Evolutionary conservation across 208 protist species (phyloP).

Genomic region (Trypanosoma lewisi): DNA sequence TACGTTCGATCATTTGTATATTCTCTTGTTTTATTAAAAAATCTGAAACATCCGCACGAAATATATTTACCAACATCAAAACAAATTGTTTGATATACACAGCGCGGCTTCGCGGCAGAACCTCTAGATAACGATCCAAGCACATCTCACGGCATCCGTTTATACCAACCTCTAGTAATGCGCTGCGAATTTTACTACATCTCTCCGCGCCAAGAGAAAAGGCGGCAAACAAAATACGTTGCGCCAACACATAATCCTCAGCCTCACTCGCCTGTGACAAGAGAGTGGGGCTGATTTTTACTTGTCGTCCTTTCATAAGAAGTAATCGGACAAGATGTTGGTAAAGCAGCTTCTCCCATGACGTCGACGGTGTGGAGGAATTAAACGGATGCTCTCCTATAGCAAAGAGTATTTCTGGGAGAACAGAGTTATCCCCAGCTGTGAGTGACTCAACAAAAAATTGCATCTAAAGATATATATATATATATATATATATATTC

Average conservation of each 20-base stretch:
- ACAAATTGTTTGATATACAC: conserved; percentile 48
- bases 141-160: conserved; percentile 37
- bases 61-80: conserved; percentile 25
- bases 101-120: conserved; percentile 7
- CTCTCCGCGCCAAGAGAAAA: conserved; percentile 18
- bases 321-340: conserved; percentile 34
- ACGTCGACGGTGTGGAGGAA: not conserved
- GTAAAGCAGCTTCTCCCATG: conserved; percentile 12
- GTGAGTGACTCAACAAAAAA: conserved; percentile 28
- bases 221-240: conserved; percentile 37
- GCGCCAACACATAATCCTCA: conserved; percentile 28
- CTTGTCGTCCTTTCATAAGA: conserved; percentile 25
- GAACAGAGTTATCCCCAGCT: conserved; percentile 34
- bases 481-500: not conserved
- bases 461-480: conserved; percentile 28
- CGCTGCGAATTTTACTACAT: conserved; percentile 19
- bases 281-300: not conserved
- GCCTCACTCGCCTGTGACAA: not conserved
- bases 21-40: conserved; percentile 30
- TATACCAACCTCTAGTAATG: conserved; percentile 34
- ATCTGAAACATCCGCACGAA: conserved; percentile 28
- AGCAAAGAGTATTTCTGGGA: conserved; percentile 31
- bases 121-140: conserved; percentile 59
- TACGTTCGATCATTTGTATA: conserved; percentile 12
- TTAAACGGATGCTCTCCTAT: not conserved